Base-by-base conservation (phyloP, 768 basidiomycete genomes). In the Kwoniella sp. region DNA sequence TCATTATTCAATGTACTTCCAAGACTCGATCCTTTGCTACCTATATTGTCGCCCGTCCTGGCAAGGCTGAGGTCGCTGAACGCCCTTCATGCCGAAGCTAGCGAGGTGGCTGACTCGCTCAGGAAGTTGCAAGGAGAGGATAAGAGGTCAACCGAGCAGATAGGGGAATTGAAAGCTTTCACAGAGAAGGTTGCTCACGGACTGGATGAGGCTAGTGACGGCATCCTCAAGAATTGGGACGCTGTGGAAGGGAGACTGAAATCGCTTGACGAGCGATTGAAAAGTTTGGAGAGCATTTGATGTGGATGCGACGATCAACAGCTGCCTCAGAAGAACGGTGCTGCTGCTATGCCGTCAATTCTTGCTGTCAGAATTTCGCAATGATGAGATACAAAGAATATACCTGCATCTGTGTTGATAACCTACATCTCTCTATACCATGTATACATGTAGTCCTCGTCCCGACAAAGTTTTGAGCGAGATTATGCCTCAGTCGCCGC, bases 61-160 rank as follows among this genome's bases (percentile, higher is more conserved):
- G 87, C 90, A 2, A 90, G 95, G 15, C 82, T 99, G 38, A 87
- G 91, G 41, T 93, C 93, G 11, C 84, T 99, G 3, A 88, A 91
- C 9, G 77, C 86, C 0, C 81, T 99, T 65, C 95, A 99, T 74
- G 85, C 88, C 0, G 87, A 90, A 54, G 92, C 95, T 0, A 85
- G 88, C 1, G 86, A 88, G 26, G 93, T 97, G 73, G 86, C 89
- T 57, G 84, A 83, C 23, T 86, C 87, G 1, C 82, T 97, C 2
- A 81, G 84, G 17, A 79, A 84, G 7, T 56, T 79, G 4, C 54
- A 78, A 34, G 86, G 87, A 61, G 89, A 91, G 66, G 90, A 93
- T 72, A 84, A 84, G 57, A 85, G 86, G 67, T 82, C 86, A 34
- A 85, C 84, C 26, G 87, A 86, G 26, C 85, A 85, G 28, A 83